Base-by-base conservation (phyloP, 2,329 filamentous ascomycete species). In the Fusarium sarcochroum region DNA sequence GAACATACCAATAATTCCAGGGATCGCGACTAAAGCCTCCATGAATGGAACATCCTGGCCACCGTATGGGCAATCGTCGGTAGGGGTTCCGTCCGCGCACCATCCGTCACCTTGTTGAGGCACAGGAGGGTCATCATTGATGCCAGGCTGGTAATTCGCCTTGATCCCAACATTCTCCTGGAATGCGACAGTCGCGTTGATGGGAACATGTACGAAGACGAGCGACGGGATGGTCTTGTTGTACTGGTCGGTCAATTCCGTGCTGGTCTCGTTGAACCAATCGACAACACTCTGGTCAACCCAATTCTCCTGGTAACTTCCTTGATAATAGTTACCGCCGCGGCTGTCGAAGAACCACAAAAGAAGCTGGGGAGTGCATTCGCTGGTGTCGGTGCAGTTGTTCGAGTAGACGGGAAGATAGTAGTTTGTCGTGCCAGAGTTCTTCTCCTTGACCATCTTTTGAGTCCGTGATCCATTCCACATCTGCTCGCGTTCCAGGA, bases 311-410 rank as follows among this genome's bases (percentile, higher is more conserved):
- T 15, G 75, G 49, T 52, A 80, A 53, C 44, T 68, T 71, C 64
- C 71, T 59, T 84, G 83, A 69, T 84, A 87, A 48, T 81, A 79
- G 51, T 81, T 80, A 9, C 89, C 89, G 35, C 90, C 89, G 17
- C 86, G 82, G 56, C 83, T 87, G 72, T 93, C 91, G 70, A 93
- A 92, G 78, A 93, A 93, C 89, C 90, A 93, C 2, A 93, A 80
- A 1, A 93, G 72, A 32, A 85, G 67, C 46, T 79, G 78, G 0
- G 83, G 82, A 2, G 68, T 59, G 58, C 82, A 84, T 5, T 58
- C 56, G 14, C 61, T 58, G 2, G 53, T 46, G 5, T 70, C 58
- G 9, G 58, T 66, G 63, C 83, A 84, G 7, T 75, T 66, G 6
- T 73, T 56, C 0, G 78, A 71, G 35, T 82, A 83, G 1, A 86